A percentile compares a stretch with the other conserved stretches of the same genome.
phyloP scores from a whole-genome alignment of 805 yeast species.

The Pichia thaimueangensis region DNA sequence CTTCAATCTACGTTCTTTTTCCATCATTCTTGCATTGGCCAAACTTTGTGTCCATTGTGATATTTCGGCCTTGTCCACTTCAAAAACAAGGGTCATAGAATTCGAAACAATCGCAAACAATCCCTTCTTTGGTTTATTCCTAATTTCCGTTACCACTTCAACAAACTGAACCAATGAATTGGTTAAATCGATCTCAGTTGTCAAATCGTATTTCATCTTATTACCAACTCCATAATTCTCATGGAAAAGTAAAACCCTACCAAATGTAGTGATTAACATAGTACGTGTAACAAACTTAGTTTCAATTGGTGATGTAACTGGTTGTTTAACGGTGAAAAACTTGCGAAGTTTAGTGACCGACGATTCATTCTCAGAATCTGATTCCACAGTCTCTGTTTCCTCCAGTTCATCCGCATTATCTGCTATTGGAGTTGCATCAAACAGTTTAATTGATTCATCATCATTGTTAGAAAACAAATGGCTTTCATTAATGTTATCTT shows the following conservation, averaged over 20 bases:
- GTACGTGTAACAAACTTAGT: slow-evolving; percentile 39
- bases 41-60: slow-evolving; percentile 53
- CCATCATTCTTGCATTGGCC: slow-evolving; percentile 41
- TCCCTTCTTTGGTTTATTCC: slow-evolving; percentile 34
- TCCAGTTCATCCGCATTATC: slow-evolving; percentile 8
- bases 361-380: slow-evolving; percentile 12
- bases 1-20: slow-evolving; percentile 38
- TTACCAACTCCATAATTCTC: slow-evolving; percentile 29
- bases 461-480: slow-evolving; percentile 14
- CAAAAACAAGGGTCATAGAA: slow-evolving; percentile 49
- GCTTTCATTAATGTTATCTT: slow-evolving; percentile 23
- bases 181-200: slow-evolving; percentile 48
- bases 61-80: slow-evolving; percentile 46
- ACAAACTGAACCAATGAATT: slow-evolving; percentile 49
- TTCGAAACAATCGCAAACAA: slow-evolving; percentile 53
- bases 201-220: slow-evolving; percentile 39
- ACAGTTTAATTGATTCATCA: slow-evolving; percentile 26
- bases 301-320: slow-evolving; percentile 11
- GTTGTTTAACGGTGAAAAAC: slow-evolving; percentile 21
- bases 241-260: slow-evolving; percentile 53
- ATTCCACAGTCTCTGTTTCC: slow-evolving; percentile 17
- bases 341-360: slow-evolving; percentile 24
- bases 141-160: slow-evolving; percentile 42
- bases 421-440: slow-evolving; percentile 12
- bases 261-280: slow-evolving; percentile 53